phyloP scores from a whole-genome alignment of 208 protist genomes.

The Leptomonas seymouri region DNA sequence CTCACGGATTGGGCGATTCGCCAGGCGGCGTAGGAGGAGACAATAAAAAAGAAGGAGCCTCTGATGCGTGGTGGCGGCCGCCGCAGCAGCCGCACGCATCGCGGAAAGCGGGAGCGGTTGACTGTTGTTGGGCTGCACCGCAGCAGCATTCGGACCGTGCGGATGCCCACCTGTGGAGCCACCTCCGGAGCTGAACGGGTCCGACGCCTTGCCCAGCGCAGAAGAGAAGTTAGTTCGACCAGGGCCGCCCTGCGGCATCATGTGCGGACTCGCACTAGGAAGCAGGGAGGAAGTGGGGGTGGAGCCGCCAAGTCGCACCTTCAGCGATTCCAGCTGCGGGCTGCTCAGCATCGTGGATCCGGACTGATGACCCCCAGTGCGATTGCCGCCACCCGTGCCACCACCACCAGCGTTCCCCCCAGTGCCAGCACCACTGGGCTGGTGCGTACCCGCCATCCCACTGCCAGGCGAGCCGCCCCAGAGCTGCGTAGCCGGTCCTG shows the following conservation, averaged over 20 bases:
- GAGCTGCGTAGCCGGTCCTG: slow-evolving; percentile 7
- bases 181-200: slow-evolving; percentile 4
- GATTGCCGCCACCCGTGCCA: background rate
- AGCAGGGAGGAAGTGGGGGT: slow-evolving; percentile 13
- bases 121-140: background rate
- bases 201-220: slow-evolving; percentile 13
- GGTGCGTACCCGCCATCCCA: background rate
- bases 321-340: slow-evolving; percentile 14
- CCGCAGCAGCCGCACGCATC: slow-evolving; percentile 14
- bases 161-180: background rate
- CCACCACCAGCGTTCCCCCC: background rate
- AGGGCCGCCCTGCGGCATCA: background rate
- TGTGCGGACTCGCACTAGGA: slow-evolving; percentile 9
- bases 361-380: background rate
- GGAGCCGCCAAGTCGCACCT: slow-evolving; percentile 14
- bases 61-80: slow-evolving; percentile 35
- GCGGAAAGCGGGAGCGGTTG: background rate
- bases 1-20: slow-evolving; percentile 3
- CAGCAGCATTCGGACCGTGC: slow-evolving; percentile 1
- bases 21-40: slow-evolving; percentile 42
- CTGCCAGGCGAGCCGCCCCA: slow-evolving; percentile 14
- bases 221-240: slow-evolving; percentile 15
- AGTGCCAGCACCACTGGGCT: background rate
- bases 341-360: slow-evolving; percentile 1
- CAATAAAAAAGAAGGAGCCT: slow-evolving; percentile 56